Base-by-base conservation (phyloP, 2,329 filamentous ascomycete species). In the Lizonia empirigonia region DNA sequence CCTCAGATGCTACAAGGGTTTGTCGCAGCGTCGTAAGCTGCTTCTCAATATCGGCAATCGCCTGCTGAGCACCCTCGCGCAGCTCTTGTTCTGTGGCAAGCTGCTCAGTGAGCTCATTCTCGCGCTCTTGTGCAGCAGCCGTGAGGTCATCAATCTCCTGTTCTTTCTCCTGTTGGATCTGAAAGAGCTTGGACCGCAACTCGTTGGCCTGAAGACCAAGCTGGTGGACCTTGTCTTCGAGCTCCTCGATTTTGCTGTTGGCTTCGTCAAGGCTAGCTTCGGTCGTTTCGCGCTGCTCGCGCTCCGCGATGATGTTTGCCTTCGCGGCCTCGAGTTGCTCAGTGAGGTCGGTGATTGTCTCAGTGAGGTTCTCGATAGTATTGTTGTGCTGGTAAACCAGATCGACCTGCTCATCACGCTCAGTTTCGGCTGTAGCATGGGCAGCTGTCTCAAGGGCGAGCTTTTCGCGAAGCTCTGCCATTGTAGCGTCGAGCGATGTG, bases 131-230 rank as follows among this genome's bases (percentile, higher is more conserved):
- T 5, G 70, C 67, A 0, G 64, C 60, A 13, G 68, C 59, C 55
- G 77, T 60, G 6, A 79, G 62, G 15, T 73, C 61, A 36, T 67
- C 64, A 33, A 79, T 64, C n/a, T 69, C 54, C 20, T 63, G 48
- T 33, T 74, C 70, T 56, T 76, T 73, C 37, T 74, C 65, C 53
- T 76, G 69, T 62, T 80, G 78, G 2, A 75, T 64, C 39, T 76
- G 68, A 60, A 77, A 79, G 5, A 80, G 62, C 62, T 79, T 80
- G 45, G 75, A 72, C 3, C 77, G 76, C 20, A 80, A 71, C 56
- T 78, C 72, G 24, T 80, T 79, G n/a, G 76, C 76, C 52, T 78
- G 71, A 13, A 74, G 64, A 32, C 78, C 77, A n/a, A 68, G 61
- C 16, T 73, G 66, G 18, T 73, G 70, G 5, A 79, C 60, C 45